Evolutionary conservation across 495 filamentous ascomycete species (phyloP).

Genomic region (Friedmanniomyces simplex): DNA sequence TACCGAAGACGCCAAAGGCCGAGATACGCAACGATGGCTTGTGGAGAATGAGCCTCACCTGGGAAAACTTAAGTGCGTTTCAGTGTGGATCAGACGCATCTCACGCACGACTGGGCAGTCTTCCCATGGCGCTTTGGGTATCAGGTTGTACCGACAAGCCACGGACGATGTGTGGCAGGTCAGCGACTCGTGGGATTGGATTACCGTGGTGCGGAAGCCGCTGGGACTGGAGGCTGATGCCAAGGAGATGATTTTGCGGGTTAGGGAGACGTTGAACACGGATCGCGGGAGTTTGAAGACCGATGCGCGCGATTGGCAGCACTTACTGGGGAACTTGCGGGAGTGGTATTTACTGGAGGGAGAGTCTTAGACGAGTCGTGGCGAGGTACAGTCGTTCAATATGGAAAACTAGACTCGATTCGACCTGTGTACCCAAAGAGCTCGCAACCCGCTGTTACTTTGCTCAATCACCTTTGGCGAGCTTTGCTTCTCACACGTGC

Average conservation of each 20-base stretch:
- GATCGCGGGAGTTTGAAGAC: too few relatives aligned
- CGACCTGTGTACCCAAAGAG: too few relatives aligned
- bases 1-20: constrained; percentile 1
- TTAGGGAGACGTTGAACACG: neutral
- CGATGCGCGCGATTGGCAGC: too few relatives aligned
- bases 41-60: neutral
- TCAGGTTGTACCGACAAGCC: neutral
- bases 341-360: too few relatives aligned
- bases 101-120: neutral
- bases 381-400: too few relatives aligned
- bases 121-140: constrained; percentile 1
- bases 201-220: constrained; percentile 8
- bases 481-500: too few relatives aligned
- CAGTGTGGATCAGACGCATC: constrained; percentile 6
- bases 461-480: too few relatives aligned
- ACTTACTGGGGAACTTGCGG: too few relatives aligned
- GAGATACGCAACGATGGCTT: neutral
- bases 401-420: too few relatives aligned
- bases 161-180: constrained; percentile 1
- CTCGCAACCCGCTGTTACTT: too few relatives aligned
- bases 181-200: constrained; percentile 1
- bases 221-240: neutral
- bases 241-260: neutral
- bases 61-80: neutral
- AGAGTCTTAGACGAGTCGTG: too few relatives aligned